Percentiles rank a stretch among this genome's conserved stretches.
Evolutionary conservation across 1,284 basidiomycete genomes (phyloP).

Genomic region (Agaricales sp.): DNA sequence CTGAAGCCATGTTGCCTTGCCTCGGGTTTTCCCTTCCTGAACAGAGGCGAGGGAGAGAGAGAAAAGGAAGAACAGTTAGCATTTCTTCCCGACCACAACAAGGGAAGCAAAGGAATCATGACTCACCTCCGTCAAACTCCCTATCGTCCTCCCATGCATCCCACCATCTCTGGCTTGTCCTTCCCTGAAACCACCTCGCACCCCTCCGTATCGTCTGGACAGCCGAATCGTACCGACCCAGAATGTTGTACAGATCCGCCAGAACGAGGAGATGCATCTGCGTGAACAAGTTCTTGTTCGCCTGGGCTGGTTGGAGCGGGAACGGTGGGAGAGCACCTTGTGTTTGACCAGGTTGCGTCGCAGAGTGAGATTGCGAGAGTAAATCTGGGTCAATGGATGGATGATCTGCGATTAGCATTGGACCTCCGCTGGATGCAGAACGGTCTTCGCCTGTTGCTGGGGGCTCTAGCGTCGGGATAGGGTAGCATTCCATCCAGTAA

Average conservation of each 20-base stretch:
- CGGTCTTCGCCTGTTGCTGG: constrained; percentile 17
- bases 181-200: constrained; percentile 83
- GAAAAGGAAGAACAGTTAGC: too few species aligned
- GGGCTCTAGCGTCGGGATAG: constrained; percentile 22
- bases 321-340: too few species aligned
- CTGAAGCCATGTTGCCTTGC: constrained; percentile 31
- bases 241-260: constrained; percentile 73
- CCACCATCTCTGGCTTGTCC: constrained; percentile 71
- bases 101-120: too few species aligned
- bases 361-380: constrained; percentile 8
- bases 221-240: constrained; percentile 61
- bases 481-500: constrained; percentile 26
- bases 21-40: constrained; percentile 14
- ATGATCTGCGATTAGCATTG: constrained; percentile 12
- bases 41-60: too few species aligned
- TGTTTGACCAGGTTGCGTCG: constrained; percentile 6
- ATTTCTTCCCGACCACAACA: too few species aligned
- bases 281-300: constrained; percentile 32
- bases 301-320: not conserved
- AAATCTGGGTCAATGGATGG: not conserved
- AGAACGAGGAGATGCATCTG: constrained; percentile 67
- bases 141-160: constrained; percentile 79
- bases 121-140: too few species aligned
- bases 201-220: constrained; percentile 68
- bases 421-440: constrained; percentile 28